A percentile compares a stretch with the other conserved stretches of the same genome.
phyloP scores from a whole-genome alignment of 306 rosid species.

The Rosa multiflora region DNA sequence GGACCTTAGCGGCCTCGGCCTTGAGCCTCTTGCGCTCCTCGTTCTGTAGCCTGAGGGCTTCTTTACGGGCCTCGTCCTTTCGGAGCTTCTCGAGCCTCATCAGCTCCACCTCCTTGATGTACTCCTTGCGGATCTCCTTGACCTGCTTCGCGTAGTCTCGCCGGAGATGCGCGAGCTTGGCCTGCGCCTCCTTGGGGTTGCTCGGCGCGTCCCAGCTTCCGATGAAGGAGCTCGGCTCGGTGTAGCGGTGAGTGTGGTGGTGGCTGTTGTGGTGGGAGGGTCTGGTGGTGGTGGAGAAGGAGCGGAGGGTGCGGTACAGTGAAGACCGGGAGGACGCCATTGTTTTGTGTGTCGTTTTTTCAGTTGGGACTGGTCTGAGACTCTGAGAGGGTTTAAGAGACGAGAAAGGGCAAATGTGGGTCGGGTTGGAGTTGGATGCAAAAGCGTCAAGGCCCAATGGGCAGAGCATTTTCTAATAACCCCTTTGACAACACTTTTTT shows the following conservation, averaged over 20 bases:
- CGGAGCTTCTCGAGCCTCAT: slow-evolving; percentile 61
- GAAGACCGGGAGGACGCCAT: slow-evolving; percentile 27
- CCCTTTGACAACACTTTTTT: no score
- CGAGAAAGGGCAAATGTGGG: background rate
- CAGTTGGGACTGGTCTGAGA: no score
- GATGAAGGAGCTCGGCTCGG: slow-evolving; percentile 44
- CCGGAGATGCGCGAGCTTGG: slow-evolving; percentile 57
- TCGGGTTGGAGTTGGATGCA: background rate
- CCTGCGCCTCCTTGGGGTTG: slow-evolving; percentile 70
- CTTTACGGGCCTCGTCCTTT: slow-evolving; percentile 63
- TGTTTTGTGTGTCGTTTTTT: background rate
- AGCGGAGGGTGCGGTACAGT: slow-evolving; percentile 29
- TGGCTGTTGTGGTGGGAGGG: slow-evolving; percentile 55
- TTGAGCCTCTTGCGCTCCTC: slow-evolving; percentile 73
- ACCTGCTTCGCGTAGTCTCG: slow-evolving; percentile 79
- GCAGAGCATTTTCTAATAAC: background rate
- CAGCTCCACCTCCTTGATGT: slow-evolving; percentile 61
- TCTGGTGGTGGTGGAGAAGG: slow-evolving; percentile 39
- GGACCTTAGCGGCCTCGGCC: slow-evolving; percentile 62
- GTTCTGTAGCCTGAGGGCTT: slow-evolving; percentile 62
- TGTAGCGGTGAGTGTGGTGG: slow-evolving; percentile 47
- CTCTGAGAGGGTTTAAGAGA: background rate
- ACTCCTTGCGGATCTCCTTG: slow-evolving; percentile 66
- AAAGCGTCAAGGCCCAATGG: background rate
- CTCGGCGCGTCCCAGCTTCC: slow-evolving; percentile 75